Evolutionary conservation across 352 stramenopile species (phyloP), one percentile per base, ranked within the genome.

Genomic region (Peronospora farinosa): DNA sequence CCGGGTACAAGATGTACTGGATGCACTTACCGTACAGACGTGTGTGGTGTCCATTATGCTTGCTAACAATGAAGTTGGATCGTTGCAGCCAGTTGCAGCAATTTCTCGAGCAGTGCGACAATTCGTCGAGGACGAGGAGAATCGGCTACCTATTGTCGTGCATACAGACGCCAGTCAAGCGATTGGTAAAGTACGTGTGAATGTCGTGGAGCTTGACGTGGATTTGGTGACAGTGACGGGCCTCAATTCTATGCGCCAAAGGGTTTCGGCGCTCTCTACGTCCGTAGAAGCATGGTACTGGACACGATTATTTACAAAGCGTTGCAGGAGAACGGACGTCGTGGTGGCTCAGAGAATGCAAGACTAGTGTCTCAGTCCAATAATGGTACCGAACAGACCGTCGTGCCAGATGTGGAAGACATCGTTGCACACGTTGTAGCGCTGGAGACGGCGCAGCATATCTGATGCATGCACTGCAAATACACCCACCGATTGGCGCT

Each of bases 21-120:
- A 65, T 8, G 86, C 91, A 0, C 70, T 98, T 31, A 78, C 58
- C 31, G 33, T 66, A 0, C 62, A 95, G 52, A 98, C 95, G 11
- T 87, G 87, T 16, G 65, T 98, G 11, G 84, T 99, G 21, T 98
- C 95, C 1, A 58, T 99, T 40, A 98, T 99, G 95, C 80, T 97
- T 15, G 95, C 95, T n/a, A 98, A 99, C 64, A 99, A 99, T 64
- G 96, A 99, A 75, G 87, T 98, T 25, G 95, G 95, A 28, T 92
- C 93, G 21, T 65, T 99, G 19, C 92, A 99, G 67, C 95, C 95
- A 3, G 85, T 99, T 15, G 72, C 74, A 0, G 76, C 95, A 38
- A 95, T 98, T 39, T 73, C 79, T 5, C 46, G 59, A 21, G 64
- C 63, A 6, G 62, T 86, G 47, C 59, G 60, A 38, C 62, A 57